These are phyloP conservation scores for Stenocarpella maydis DNA, from an alignment of 2,329 filamentous ascomycete genomes.

Conservation along the genomic window DNA sequence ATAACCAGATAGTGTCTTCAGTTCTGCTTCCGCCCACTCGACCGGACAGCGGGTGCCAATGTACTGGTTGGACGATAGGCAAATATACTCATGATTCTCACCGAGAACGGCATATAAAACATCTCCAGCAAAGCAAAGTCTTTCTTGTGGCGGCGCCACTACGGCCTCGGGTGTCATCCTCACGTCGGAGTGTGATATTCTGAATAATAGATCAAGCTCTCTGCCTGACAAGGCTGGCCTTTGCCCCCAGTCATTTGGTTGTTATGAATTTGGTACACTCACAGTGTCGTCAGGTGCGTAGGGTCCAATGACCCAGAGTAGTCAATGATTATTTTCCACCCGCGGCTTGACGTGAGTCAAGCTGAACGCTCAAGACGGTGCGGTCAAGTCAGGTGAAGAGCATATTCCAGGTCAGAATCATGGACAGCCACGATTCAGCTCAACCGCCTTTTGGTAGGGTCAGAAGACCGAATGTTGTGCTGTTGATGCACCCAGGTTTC, in stretches of 20 bases:
- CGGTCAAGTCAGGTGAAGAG: not conserved
- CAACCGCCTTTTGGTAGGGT: not conserved
- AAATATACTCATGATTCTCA: not conserved
- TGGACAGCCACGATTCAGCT: not conserved
- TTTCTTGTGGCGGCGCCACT: too few relatives aligned
- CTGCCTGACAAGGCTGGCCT: not conserved
- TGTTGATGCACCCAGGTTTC: too few relatives aligned
- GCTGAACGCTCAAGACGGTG: not conserved
- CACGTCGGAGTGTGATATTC: not conserved
- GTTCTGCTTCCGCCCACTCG: too few relatives aligned
- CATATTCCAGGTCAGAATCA: too few relatives aligned
- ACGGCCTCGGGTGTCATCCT: not conserved
- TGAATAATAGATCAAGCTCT: not conserved
- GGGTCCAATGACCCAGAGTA: slow-evolving; percentile 5
- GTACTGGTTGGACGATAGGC: not conserved
- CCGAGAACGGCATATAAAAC: not conserved
- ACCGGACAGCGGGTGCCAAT: too few relatives aligned
- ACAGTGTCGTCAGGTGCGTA: not conserved
- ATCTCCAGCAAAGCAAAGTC: too few relatives aligned
- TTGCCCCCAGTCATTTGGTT: not conserved
- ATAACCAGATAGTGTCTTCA: too few relatives aligned
- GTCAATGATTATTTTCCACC: not conserved
- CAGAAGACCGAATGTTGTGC: not conserved
- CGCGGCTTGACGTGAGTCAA: not conserved
- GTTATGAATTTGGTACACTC: not conserved